A percentile compares a stretch with the other conserved stretches of the same genome.
Evolutionary conservation across 2,329 filamentous ascomycete species (phyloP).

Genomic region (Penicillium hordei): DNA sequence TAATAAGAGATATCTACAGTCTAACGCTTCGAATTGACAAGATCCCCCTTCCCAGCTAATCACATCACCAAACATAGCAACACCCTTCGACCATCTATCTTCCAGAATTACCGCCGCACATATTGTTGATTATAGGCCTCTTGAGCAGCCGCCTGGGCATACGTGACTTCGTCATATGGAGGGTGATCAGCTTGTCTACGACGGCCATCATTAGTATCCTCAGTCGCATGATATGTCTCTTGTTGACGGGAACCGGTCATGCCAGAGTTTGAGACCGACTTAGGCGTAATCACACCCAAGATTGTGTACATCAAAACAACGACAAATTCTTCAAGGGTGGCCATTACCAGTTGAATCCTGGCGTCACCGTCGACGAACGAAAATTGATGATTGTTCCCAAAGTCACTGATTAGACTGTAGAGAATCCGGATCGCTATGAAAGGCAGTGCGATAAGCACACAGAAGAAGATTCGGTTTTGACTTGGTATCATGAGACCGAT

Average conservation of each 20-base stretch:
- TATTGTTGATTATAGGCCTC: background rate
- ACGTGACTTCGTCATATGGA: background rate
- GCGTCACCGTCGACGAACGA: background rate
- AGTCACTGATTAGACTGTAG: constrained; percentile 9
- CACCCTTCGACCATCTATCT: background rate
- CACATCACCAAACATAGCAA: constrained; percentile 53
- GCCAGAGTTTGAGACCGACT: background rate
- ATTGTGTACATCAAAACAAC: constrained; percentile 7
- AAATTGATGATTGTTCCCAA: constrained; percentile 6
- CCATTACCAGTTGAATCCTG: constrained; percentile 4
- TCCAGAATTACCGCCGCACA: background rate
- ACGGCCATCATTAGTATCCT: background rate
- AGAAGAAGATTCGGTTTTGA: constrained; percentile 1
- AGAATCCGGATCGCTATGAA: background rate
- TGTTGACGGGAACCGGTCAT: background rate
- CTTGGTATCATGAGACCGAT: background rate
- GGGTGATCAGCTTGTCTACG: background rate
- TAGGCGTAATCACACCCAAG: background rate
- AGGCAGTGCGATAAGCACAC: constrained; percentile 5
- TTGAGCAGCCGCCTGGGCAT: background rate
- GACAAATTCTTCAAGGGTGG: constrained; percentile 5
- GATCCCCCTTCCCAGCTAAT: background rate
- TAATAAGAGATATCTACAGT: background rate
- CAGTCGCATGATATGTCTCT: background rate
- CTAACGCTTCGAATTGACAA: background rate